Evolutionary conservation across 2,329 filamentous ascomycete genomes (phyloP).

Genomic region (Fusarium incarnatum): DNA sequence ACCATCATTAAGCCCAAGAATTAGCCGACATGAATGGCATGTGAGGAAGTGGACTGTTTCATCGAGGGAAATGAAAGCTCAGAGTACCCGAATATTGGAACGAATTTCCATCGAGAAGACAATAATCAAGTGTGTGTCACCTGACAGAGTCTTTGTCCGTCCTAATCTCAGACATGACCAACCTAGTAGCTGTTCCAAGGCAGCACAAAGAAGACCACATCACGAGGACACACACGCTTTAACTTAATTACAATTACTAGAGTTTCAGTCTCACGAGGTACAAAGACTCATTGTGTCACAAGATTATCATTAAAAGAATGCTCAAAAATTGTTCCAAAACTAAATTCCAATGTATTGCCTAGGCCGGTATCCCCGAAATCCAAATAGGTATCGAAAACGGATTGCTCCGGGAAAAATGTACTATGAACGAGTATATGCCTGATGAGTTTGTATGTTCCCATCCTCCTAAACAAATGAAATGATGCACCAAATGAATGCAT

Average conservation of each 20-base stretch:
- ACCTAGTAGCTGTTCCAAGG: not conserved
- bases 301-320: not conserved
- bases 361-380: constrained; percentile 17
- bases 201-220: constrained; percentile 1
- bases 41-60: not conserved
- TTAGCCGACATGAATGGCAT: not conserved
- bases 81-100: not conserved
- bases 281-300: not conserved
- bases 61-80: not conserved
- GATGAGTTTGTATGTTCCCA: constrained; percentile 14
- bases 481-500: constrained; percentile 21
- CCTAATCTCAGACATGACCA: not conserved
- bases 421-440: constrained; percentile 10
- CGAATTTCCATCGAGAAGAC: not conserved
- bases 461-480: constrained; percentile 13
- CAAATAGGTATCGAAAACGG: constrained; percentile 44
- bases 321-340: not conserved
- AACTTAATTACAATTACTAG: not conserved
- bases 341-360: constrained; percentile 15
- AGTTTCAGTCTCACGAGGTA: not conserved
- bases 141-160: not conserved
- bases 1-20: not conserved
- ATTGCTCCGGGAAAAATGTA: constrained; percentile 40
- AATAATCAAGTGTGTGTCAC: not conserved
- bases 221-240: constrained; percentile 8